Evolutionary conservation across 2,329 filamentous ascomycete genomes (phyloP), one percentile per base, ranked within the genome.

Genomic region (Verticillium alfalfae): DNA sequence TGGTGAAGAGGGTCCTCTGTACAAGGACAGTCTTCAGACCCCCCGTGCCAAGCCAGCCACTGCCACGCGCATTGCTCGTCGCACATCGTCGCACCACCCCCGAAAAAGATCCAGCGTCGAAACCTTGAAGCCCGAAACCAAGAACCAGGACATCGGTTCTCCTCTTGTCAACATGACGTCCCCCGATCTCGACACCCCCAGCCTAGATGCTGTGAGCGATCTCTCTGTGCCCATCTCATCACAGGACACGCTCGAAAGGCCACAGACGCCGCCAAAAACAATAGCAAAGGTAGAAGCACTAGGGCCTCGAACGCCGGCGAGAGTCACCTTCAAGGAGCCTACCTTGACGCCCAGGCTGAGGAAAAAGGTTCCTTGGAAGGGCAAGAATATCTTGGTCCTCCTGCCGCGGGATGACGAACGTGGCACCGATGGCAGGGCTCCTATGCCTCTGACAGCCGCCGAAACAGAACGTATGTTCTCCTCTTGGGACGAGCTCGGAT

Each of bases 331-430:
- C 38, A 77, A 75, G 59, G 76, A 77, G 34, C 70, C 75, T 6
- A 72, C 75, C 2, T 72, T 76, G 56, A 84, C 84, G 6, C 84
- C 85, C n/a, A 78, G 85, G 13, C 65, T 84, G 8, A 91, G 84
- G 76, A 93, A 90, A 72, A 91, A 88, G 75, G 80, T 93, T 2
- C 81, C 83, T 56, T 93, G 90, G 89, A 89, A 84, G 69, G 88
- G 88, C 62, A 93, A 92, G 76, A 87, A 85, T 63, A 91, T 92
- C 60, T 75, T 91, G 68, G 87, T 93, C 54, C 78, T 88, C 34
- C 76, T 93, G 22, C 91, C 90, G 6, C 78, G 83, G 56, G 87
- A 91, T 64, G 88, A 90, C 59, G 81, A 85, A 60, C 83, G 88
- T 66, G 89, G 89, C 22, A 79, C 82, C 54, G 78, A 79, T 1